Evolutionary conservation across 2,329 filamentous ascomycete species (phyloP).

Genomic region (Rhinocladiella similis): DNA sequence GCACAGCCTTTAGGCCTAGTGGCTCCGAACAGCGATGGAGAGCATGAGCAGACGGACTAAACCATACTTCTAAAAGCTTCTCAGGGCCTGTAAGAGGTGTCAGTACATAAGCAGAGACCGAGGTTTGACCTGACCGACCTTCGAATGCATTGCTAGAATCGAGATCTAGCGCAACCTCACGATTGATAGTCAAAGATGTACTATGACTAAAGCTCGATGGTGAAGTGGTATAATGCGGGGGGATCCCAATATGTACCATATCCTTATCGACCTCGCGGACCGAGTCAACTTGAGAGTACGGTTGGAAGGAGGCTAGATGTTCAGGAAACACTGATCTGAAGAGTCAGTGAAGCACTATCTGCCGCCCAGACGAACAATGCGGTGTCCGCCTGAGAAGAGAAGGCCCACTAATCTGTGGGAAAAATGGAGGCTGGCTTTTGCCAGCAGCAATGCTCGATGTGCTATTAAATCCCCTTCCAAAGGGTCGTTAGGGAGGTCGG

Average conservation of each 20-base stretch:
- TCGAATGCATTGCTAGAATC: slow-evolving; percentile 97
- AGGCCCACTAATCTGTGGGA: slow-evolving; percentile 77
- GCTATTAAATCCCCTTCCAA: slow-evolving; percentile 61
- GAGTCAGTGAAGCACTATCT: slow-evolving; percentile 87
- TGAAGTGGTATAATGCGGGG: slow-evolving; percentile 78
- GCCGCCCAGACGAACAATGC: slow-evolving; percentile 95
- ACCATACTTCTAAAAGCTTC: slow-evolving; percentile 98
- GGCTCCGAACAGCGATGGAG: slow-evolving; percentile 70
- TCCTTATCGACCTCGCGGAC: slow-evolving; percentile 46
- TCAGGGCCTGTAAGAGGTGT: slow-evolving; percentile 69
- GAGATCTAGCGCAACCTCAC: slow-evolving; percentile 86
- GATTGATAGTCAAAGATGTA: slow-evolving; percentile 93
- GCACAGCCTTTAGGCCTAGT: slow-evolving; percentile 81
- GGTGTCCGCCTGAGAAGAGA: slow-evolving; percentile 92
- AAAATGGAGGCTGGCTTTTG: slow-evolving; percentile 74
- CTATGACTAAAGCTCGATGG: slow-evolving; percentile 74
- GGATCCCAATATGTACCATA: slow-evolving; percentile 83
- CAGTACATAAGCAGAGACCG: slow-evolving; percentile 3
- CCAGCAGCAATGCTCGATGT: slow-evolving; percentile 65
- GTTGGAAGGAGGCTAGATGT: slow-evolving; percentile 10
- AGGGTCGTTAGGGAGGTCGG: slow-evolving; percentile 84
- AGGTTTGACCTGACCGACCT: slow-evolving; percentile 52
- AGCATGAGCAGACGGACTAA: slow-evolving; percentile 73
- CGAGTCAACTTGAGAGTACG: slow-evolving; percentile 18
- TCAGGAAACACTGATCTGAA: slow-evolving; percentile 35